Evolutionary conservation across 2,329 filamentous ascomycete species (phyloP).

Genomic region (Furcasterigmium sp.): DNA sequence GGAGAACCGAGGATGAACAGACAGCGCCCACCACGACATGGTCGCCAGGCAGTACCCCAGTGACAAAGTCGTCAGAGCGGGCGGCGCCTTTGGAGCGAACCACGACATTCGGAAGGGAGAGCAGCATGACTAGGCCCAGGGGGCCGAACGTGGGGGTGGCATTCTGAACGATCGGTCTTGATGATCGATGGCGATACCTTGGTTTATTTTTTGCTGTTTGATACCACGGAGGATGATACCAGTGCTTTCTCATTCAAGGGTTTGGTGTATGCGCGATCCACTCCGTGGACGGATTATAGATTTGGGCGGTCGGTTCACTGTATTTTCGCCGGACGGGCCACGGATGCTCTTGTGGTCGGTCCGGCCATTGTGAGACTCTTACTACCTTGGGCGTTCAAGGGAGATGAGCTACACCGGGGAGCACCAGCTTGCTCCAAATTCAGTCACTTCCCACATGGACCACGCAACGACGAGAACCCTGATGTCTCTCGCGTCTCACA

Average conservation of each 20-base stretch:
- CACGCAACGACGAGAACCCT: too few relatives aligned
- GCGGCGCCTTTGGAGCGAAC: constrained; percentile 19
- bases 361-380: too few relatives aligned
- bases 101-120: constrained; percentile 10
- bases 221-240: constrained; percentile 8
- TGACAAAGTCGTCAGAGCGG: constrained; percentile 30
- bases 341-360: too few relatives aligned
- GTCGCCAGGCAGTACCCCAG: constrained; percentile 41
- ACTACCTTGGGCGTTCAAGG: too few relatives aligned
- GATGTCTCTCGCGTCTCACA: too few relatives aligned
- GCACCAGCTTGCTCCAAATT: too few relatives aligned
- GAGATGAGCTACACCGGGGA: too few relatives aligned
- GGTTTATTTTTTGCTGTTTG: constrained; percentile 3
- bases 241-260: neutral
- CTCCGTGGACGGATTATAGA: neutral
- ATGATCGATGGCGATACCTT: neutral
- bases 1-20: constrained; percentile 39
- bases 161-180: constrained; percentile 5
- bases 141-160: constrained; percentile 9
- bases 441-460: too few relatives aligned
- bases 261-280: neutral
- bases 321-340: too few relatives aligned
- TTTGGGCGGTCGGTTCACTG: too few relatives aligned
- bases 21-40: constrained; percentile 42
- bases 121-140: constrained; percentile 1